Conservation (phyloP, 2,329 filamentous ascomycete species). For the Lecanicillium sp. region DNA sequence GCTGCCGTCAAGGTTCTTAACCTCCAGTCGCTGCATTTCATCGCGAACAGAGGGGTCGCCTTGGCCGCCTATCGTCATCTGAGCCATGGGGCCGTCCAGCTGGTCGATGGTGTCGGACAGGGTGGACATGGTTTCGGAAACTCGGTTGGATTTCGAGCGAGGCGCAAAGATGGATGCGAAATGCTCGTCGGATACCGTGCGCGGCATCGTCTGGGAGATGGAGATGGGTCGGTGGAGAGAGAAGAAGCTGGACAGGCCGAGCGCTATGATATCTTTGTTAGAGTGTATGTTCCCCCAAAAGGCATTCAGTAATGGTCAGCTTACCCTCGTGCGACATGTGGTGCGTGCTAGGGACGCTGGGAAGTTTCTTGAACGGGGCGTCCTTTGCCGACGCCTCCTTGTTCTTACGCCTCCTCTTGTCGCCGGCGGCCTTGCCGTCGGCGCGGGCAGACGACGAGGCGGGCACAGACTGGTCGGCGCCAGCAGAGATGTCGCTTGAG, state of each 20-base stretch:
- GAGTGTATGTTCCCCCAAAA: conserved; percentile 8
- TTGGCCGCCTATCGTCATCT: conserved; percentile 37
- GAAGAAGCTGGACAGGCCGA: conserved; percentile 88
- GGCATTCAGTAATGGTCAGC: conserved; percentile 13
- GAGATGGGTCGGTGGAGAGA: conserved; percentile 92
- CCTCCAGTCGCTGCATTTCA: conserved; percentile 37
- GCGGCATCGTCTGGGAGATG: conserved; percentile 73
- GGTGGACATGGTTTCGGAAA: conserved; percentile 59
- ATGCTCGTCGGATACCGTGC: conserved; percentile 59
- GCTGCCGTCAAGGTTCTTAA: conserved; percentile 48
- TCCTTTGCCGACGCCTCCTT: conserved; percentile 41
- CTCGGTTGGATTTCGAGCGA: conserved; percentile 41
- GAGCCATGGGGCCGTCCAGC: conserved; percentile 50
- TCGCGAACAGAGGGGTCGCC: conserved; percentile 19
- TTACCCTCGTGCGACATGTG: conserved; percentile 62
- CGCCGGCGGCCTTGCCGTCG: conserved; percentile 35
- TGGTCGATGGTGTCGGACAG: conserved; percentile 52
- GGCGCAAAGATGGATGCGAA: conserved; percentile 79
- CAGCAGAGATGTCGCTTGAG: conserved; percentile 40
- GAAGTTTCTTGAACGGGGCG: conserved; percentile 49
- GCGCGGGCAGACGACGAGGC: conserved; percentile 33
- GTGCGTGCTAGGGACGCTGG: conserved; percentile 67
- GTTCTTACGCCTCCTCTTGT: conserved; percentile 52
- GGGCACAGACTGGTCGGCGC: conserved; percentile 40
- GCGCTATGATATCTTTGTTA: conserved; percentile 46